Evolutionary conservation across 2,329 filamentous ascomycete genomes (phyloP).

Genomic region (Blastomyces parvus): DNA sequence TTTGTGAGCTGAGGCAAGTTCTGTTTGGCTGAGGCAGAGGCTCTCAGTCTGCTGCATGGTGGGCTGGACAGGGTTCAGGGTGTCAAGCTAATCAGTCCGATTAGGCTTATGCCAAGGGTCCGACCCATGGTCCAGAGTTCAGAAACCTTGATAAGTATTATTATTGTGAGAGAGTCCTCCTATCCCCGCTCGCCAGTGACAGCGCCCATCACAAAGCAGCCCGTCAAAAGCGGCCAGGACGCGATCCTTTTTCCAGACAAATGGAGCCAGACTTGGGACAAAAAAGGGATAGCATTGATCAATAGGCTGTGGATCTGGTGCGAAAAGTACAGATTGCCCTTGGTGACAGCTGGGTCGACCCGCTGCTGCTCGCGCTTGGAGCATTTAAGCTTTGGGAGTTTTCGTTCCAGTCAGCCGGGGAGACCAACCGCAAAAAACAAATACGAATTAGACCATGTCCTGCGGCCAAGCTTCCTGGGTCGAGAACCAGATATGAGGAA

Average conservation of each 20-base stretch:
- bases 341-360: neutral
- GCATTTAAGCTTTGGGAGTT: slow-evolving; percentile 6
- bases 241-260: slow-evolving; percentile 5
- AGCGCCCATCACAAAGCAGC: neutral
- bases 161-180: neutral
- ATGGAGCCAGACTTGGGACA: neutral
- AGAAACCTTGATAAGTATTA: neutral
- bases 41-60: neutral
- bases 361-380: neutral
- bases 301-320: slow-evolving; percentile 3
- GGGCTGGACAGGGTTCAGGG: slow-evolving; percentile 7
- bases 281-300: neutral
- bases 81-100: slow-evolving; percentile 1
- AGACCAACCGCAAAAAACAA: neutral
- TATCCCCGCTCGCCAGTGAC: neutral
- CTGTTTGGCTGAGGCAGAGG: slow-evolving; percentile 4
- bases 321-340: neutral
- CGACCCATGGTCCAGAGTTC: slow-evolving; percentile 6
- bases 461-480: neutral
- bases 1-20: neutral
- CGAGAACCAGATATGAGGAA: neutral
- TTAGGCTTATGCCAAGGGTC: slow-evolving; percentile 7
- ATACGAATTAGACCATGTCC: neutral
- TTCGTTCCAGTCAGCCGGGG: neutral
- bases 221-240: slow-evolving; percentile 9